Evolutionary conservation across 192 early-diverging fungal genomes (phyloP), one percentile per base, ranked within the genome.

Genomic region (Rhizophagus sp.): DNA sequence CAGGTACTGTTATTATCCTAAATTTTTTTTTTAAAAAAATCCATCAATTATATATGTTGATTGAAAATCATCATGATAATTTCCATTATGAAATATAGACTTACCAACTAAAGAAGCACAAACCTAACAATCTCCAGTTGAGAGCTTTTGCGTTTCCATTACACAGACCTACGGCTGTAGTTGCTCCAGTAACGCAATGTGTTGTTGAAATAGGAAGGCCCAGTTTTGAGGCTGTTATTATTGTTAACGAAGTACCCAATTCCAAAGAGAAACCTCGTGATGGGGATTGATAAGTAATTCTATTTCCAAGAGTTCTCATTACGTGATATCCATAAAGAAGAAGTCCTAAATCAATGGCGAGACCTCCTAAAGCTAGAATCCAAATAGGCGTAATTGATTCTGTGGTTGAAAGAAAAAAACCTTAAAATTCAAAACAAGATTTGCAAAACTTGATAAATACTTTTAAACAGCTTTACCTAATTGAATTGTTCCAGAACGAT

Each of bases 171-270:
- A 96, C 91, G 33, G 86, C 88, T 1, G 90, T 83, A 9, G 94
- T 92, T 24, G 95, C 92, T 39, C 95, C 94, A 50, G 92, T 93
- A 52, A 95, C 93, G 84, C 95, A 96, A 82, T 95, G 95, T 1
- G 95, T 95, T 5, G 95, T 96, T 27, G 93, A 95, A n/a, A 96
- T 93, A 27, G 95, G 95, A 8, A 96, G 85, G 47, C 90, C 92
- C 39, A 96, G 81, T 80, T 93, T 93, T 49, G 93, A 94, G 57
- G 93, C 93, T 3, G 95, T 94, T 44, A 96, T 84, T 15, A 96
- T 94, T 22, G 95, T 92, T 24, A 96, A 85, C 33, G 90, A 89
- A 30, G 95, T 89, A 34, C 91, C 94, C 25, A 96, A 84, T 80
- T 94, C 95, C 75, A 92, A 92, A 62, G 89, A 80, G 82, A 96